Conservation (phyloP, 1,284 basidiomycete genomes). For the Paramarasmius palmivorus region DNA sequence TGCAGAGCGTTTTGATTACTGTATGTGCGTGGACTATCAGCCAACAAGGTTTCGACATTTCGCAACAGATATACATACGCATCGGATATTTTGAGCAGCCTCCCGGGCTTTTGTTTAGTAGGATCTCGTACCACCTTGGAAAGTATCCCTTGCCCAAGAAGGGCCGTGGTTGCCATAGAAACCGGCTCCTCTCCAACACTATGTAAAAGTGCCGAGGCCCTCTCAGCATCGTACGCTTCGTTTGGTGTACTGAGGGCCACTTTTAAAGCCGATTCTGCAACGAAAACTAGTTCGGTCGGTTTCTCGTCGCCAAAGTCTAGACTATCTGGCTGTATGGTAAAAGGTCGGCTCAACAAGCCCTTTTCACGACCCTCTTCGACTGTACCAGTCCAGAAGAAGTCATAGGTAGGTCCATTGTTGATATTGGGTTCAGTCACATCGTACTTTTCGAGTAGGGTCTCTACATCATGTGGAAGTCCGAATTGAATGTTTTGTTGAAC, state of each 20-base stretch:
- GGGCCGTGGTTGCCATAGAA: slow-evolving; percentile 52
- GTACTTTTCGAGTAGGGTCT: slow-evolving; percentile 46
- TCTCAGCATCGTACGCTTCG: slow-evolving; percentile 62
- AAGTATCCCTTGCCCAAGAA: slow-evolving; percentile 61
- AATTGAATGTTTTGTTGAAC: slow-evolving; percentile 35
- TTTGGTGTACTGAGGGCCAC: slow-evolving; percentile 75
- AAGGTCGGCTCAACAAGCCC: slow-evolving; percentile 56
- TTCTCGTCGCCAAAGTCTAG: slow-evolving; percentile 26
- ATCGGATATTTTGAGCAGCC: slow-evolving; percentile 75
- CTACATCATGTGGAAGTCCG: slow-evolving; percentile 47
- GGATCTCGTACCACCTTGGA: slow-evolving; percentile 68
- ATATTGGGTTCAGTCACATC: slow-evolving; percentile 48
- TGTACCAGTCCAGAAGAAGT: slow-evolving; percentile 70
- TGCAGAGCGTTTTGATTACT: slow-evolving; percentile 70
- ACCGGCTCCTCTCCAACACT: slow-evolving; percentile 54
- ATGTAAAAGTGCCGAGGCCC: slow-evolving; percentile 57
- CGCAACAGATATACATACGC: slow-evolving; percentile 38
- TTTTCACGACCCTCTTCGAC: slow-evolving; percentile 80
- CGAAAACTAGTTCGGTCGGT: slow-evolving; percentile 39
- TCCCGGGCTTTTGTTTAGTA: slow-evolving; percentile 60
- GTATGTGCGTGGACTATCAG: slow-evolving; percentile 17
- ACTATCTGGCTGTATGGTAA: slow-evolving; percentile 48
- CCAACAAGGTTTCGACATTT: slow-evolving; percentile 6
- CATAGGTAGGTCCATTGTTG: slow-evolving; percentile 55
- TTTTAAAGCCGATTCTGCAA: slow-evolving; percentile 74